These are phyloP conservation scores for Wickerhamiella spandovensis DNA, from an alignment of 805 yeast species.

Conservation along the genomic window DNA sequence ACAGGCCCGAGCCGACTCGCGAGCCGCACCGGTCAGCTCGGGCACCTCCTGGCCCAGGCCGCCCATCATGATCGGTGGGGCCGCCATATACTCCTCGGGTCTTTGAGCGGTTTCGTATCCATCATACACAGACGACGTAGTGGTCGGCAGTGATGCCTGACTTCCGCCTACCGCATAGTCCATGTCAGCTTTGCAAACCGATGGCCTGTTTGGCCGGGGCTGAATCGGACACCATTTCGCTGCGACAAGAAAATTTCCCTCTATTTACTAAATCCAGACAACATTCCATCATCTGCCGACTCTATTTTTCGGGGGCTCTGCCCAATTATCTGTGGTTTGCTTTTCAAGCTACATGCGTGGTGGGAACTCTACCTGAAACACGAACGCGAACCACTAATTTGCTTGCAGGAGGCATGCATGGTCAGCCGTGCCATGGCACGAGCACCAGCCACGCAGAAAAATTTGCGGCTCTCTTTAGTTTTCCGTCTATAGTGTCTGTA, in stretches of 20 bases:
- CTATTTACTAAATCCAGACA: neutral
- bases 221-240: too few species aligned
- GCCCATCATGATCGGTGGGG: slow-evolving; percentile 17
- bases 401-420: neutral
- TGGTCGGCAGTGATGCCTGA: neutral
- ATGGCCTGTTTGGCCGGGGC: neutral
- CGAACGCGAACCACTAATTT: neutral
- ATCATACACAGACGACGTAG: slow-evolving; percentile 8
- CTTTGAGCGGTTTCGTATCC: slow-evolving; percentile 13
- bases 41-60: neutral
- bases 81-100: slow-evolving; percentile 17
- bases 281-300: too few species aligned
- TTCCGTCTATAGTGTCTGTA: too few species aligned
- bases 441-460: neutral
- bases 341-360: neutral
- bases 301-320: too few species aligned
- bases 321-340: neutral
- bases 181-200: neutral
- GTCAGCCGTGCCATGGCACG: neutral
- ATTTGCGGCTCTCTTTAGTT: neutral
- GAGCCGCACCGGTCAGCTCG: slow-evolving; percentile 2
- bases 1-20: slow-evolving; percentile 15
- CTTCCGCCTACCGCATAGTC: neutral
- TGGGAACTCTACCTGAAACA: neutral
- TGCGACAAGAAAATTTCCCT: neutral